Evolutionary conservation across 257 asterid genomes (phyloP), one percentile per base, ranked within the genome.

Genomic region (Eucommia ulmoides): DNA sequence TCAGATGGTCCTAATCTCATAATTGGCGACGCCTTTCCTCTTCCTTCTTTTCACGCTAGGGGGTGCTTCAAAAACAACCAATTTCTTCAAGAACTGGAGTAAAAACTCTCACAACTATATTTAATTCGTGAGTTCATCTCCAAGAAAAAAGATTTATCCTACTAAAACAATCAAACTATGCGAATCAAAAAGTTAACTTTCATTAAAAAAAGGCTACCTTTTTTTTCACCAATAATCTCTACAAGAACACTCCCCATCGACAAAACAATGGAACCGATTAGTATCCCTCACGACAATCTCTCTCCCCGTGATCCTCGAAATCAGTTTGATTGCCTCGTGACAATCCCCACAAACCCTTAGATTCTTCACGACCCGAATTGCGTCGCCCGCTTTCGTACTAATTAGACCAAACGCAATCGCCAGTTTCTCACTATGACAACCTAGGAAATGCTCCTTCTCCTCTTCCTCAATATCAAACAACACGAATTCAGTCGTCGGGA

Each of bases 401-500:
- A 42, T 42, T 42, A 42, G 20, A 42, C 48, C 48, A n/a, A 42
- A 42, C 3, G 48, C 48, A 42, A 42, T 42, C 1, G 48, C 48
- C 48, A 42, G 20, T n/a, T 42, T 42, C 48, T 42, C 48, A 42
- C 48, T 42, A 42, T 42, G 48, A 42, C 8, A 10, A 18, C 48
- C 20, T 3, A 42, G 9, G 48, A 42, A 42, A 8, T 42, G 48
- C 20, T 42, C 48, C 48, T 42, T 42, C 48, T 42, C 48, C 9
- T 42, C 48, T 21, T 42, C 48, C 4, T 42, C 48, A 42, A 42
- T 42, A 16, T 42, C 48, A 9, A 42, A 42, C 20, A 42, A 21
- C 15, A 42, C 48, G 19, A 42, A 42, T 15, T 42, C 48, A 2
- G 48, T 42, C 19, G 48, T 42, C 19, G 48, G 48, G 19, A 42